Conservation (phyloP, 371 early-diverging fungal species). For the Syncephalastrum contaminatum region DNA sequence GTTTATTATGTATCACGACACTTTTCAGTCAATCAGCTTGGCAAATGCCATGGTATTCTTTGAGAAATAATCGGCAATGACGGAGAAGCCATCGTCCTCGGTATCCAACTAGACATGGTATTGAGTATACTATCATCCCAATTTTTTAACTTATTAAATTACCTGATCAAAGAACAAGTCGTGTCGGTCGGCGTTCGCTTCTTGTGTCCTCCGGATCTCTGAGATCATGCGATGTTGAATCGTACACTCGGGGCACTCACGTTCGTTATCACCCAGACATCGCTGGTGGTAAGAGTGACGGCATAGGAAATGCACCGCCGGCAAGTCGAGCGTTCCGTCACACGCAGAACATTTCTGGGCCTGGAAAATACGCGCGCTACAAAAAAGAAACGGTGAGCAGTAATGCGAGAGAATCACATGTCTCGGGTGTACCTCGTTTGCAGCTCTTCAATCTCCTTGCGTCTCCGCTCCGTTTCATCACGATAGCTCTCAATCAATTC, state of each 20-base stretch:
- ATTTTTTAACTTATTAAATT: neutral
- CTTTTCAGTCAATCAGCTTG: constrained; percentile 60
- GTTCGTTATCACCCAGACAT: constrained; percentile 73
- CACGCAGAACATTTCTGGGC: constrained; percentile 85
- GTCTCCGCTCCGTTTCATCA: constrained; percentile 76
- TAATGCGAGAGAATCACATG: neutral
- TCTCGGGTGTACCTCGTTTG: constrained; percentile 55
- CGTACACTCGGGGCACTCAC: constrained; percentile 88
- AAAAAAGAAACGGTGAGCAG: constrained; percentile 9
- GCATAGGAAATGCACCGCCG: constrained; percentile 91
- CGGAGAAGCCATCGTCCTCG: constrained; percentile 81
- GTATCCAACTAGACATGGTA: constrained; percentile 56
- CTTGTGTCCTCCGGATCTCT: constrained; percentile 77
- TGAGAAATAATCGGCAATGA: constrained; percentile 87
- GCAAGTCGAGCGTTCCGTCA: constrained; percentile 81
- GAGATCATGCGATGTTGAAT: constrained; percentile 79
- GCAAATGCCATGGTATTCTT: constrained; percentile 84
- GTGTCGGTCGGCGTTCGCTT: constrained; percentile 71
- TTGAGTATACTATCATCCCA: neutral
- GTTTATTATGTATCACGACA: too few relatives aligned
- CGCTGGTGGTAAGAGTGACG: constrained; percentile 91
- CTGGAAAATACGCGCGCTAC: constrained; percentile 79
- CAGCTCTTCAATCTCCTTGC: constrained; percentile 79
- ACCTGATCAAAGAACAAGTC: constrained; percentile 81
- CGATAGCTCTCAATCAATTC: constrained; percentile 71